phyloP scores from a whole-genome alignment of 345 rosid species.

The Cardamine resedifolia region DNA sequence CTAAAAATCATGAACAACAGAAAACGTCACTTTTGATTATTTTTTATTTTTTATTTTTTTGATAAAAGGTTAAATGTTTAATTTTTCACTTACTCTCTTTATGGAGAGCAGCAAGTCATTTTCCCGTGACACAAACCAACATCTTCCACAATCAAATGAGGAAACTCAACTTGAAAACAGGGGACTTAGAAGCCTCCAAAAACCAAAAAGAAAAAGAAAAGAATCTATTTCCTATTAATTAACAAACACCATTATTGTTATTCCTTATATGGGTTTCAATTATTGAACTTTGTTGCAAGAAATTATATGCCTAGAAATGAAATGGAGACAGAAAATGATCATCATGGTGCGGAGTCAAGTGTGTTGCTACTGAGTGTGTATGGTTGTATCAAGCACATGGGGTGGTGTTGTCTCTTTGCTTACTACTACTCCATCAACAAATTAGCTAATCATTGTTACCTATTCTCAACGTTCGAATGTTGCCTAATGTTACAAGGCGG shows the following conservation, averaged over 20 bases:
- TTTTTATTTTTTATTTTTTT: too few relatives aligned
- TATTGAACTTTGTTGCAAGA: slow-evolving; percentile 8
- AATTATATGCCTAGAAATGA: background rate
- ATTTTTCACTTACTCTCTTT: background rate
- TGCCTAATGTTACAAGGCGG: background rate
- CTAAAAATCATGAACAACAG: background rate
- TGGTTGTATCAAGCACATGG: slow-evolving; percentile 25
- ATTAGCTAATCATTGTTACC: background rate
- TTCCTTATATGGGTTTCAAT: slow-evolving; percentile 8
- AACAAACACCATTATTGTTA: background rate
- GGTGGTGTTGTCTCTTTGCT: slow-evolving; percentile 24
- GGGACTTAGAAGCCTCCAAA: background rate
- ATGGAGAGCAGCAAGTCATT: background rate
- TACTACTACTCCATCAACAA: too few relatives aligned
- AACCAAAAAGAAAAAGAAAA: background rate
- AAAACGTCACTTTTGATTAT: background rate
- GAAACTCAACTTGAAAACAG: background rate
- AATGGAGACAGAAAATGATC: slow-evolving; percentile 2
- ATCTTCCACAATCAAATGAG: background rate
- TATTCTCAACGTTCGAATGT: background rate
- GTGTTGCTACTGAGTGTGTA: slow-evolving; percentile 17
- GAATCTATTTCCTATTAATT: slow-evolving; percentile 7
- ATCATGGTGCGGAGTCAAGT: background rate
- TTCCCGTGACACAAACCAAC: slow-evolving; percentile 15
- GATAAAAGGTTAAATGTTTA: too few relatives aligned